Evolutionary conservation across 306 rosid genomes (phyloP), one percentile per base, ranked within the genome.

Genomic region (Cucurbita argyrosperma): DNA sequence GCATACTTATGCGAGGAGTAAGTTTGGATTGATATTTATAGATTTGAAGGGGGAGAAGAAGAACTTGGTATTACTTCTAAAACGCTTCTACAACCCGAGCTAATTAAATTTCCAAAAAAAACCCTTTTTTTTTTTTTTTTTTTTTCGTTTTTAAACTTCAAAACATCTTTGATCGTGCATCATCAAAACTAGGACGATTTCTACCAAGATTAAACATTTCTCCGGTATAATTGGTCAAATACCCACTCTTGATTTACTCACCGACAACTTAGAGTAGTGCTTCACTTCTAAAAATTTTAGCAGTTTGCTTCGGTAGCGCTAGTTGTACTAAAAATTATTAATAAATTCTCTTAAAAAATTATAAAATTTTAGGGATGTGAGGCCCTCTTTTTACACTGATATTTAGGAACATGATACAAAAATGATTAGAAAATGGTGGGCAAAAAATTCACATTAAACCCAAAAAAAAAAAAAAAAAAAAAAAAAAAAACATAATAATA

Each of bases 341-440:
- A 30, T 30, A 30, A 30, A 30, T 30, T 30, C 4, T 30, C 35
- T 30, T 30, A 30, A 30, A 30, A 30, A 2, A 2, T 30, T 0
- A 26, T 62, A 7, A 6, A 52, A 13, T 39, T 38, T 8, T 63
- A 8, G 6, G 5, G n/a, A 66, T n/a, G 5, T 11, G 10, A 46
- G 18, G 6, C 15, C 10, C 23, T 40, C 10, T 21, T 66, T 21
- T 45, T 66, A 66, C 18, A 45, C 35, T 19, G 9, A 66, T 12
- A 15, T 68, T 47, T 15, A 23, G 23, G 7, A 7, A 46, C 58
- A 69, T 50, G 35, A 70, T 50, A 70, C 16, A 47, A 50, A 50
- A 50, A 70, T 70, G 59, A 70, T 50, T 70, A 70, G 59, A 70
- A 62, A 47, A 46, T 68, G 56, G 39, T 49, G 73, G 56, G 19